Percentiles rank a stretch among this genome's conserved stretches.
Evolutionary conservation across 345 rosid genomes (phyloP).

Genomic region (Corymbia maculata): DNA sequence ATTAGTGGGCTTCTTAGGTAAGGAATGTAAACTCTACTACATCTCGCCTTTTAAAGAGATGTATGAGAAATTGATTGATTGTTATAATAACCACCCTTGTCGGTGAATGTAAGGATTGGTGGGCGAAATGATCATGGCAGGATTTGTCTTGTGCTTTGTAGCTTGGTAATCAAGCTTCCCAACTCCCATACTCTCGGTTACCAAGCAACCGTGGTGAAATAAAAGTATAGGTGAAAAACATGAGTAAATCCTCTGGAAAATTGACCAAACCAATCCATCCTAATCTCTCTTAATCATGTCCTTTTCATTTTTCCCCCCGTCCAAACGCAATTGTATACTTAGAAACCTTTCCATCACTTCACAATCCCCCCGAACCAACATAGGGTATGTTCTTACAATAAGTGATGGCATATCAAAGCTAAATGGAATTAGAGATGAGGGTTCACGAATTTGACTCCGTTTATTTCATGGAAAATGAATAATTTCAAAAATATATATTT

Average conservation of each 20-base stretch:
- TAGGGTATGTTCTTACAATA: neutral
- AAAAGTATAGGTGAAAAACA: neutral
- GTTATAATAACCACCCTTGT: no score
- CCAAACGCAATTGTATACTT: neutral
- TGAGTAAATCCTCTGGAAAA: no score
- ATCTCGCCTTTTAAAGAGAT: no score
- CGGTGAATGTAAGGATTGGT: no score
- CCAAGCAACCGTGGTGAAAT: neutral
- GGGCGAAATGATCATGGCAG: no score
- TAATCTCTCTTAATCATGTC: neutral
- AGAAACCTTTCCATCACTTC: neutral
- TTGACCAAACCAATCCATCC: neutral
- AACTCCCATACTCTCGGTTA: no score
- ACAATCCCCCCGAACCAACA: neutral
- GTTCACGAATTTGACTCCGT: rapidly evolving
- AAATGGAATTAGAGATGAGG: neutral
- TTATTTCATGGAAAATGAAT: rapidly evolving
- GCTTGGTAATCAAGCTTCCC: no score
- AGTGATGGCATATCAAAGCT: neutral
- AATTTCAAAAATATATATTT: no score
- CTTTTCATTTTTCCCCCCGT: neutral
- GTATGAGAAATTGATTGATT: no score
- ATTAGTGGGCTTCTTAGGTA: no score
- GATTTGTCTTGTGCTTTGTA: no score
- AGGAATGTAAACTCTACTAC: no score